These are phyloP conservation scores for Cichorium intybus DNA, from an alignment of 140 eudicot genomes.

Conservation along the genomic window DNA sequence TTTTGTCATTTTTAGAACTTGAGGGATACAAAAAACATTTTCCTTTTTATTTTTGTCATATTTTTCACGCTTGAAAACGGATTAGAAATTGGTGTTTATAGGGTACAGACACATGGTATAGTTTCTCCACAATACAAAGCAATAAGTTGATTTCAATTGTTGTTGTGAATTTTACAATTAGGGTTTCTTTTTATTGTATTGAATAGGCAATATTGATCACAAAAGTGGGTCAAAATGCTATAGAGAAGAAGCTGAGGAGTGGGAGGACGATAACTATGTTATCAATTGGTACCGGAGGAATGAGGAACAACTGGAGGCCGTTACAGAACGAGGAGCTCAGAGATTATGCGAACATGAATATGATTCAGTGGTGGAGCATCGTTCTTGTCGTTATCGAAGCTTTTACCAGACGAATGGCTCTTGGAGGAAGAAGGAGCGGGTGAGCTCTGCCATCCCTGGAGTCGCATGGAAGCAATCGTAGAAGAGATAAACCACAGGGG, in stretches of 20 bases:
- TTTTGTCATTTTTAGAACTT: too few species aligned
- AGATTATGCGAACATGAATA: slow-evolving; percentile 77
- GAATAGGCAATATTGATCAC: slow-evolving; percentile 79
- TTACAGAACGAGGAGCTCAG: slow-evolving; percentile 74
- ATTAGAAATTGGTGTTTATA: slow-evolving; percentile 75
- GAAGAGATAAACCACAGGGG: too few species aligned
- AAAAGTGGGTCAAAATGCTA: slow-evolving; percentile 71
- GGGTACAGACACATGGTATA: slow-evolving; percentile 33
- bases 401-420: too few species aligned
- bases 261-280: slow-evolving; percentile 71
- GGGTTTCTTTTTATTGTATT: neutral
- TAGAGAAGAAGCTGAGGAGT: slow-evolving; percentile 77
- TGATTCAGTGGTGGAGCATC: slow-evolving; percentile 97
- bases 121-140: neutral
- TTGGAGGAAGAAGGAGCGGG: too few species aligned
- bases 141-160: neutral
- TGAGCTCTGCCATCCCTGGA: too few species aligned
- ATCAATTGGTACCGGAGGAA: slow-evolving; percentile 88
- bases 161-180: neutral
- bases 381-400: too few species aligned
- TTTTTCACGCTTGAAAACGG: slow-evolving; percentile 86
- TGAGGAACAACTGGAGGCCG: slow-evolving; percentile 82
- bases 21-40: too few species aligned
- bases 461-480: too few species aligned
- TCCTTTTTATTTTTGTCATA: too few species aligned